Evolutionary conservation across 2,329 filamentous ascomycete species (phyloP).

Genomic region (Exophiala dermatitidis): DNA sequence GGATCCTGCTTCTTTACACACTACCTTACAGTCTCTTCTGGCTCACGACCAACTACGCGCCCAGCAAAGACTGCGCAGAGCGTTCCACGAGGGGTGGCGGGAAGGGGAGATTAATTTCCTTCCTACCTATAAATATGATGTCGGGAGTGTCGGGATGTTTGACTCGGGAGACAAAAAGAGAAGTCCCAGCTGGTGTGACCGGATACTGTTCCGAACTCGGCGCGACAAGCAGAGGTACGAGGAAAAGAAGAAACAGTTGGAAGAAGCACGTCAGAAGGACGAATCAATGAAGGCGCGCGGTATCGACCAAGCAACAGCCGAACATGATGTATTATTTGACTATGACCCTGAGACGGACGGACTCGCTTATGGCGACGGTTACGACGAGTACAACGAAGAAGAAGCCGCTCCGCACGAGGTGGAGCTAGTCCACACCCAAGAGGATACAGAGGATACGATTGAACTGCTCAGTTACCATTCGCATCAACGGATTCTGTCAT

Average conservation of each 20-base stretch:
- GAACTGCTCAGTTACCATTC: conserved; percentile 67
- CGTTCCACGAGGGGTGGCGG: conserved; percentile 84
- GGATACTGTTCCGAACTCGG: conserved; percentile 77
- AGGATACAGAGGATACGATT: conserved; percentile 43
- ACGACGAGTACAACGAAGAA: conserved; percentile 50
- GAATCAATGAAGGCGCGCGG: conserved; percentile 79
- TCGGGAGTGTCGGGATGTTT: conserved; percentile 85
- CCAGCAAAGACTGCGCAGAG: conserved; percentile 66
- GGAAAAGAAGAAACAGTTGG: conserved; percentile 55
- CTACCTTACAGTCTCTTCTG: conserved; percentile 77
- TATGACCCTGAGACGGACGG: conserved; percentile 79
- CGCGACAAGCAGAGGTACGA: conserved; percentile 62
- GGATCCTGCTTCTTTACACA: conserved; percentile 80
- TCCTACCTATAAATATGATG: conserved; percentile 95
- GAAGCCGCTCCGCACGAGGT: conserved; percentile 30
- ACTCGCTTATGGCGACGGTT: conserved; percentile 43
- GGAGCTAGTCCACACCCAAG: conserved; percentile 26
- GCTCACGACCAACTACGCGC: conserved; percentile 80
- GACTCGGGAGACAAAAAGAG: conserved; percentile 93
- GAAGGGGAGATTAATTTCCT: conserved; percentile 84
- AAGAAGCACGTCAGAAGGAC: conserved; percentile 63
- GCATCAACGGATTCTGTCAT: conserved; percentile 82
- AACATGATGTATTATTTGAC: conserved; percentile 79
- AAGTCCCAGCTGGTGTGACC: conserved; percentile 93
- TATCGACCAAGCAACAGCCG: conserved; percentile 63